Evolutionary conservation across 192 early-diverging fungal species (phyloP).

Genomic region (Coemansia pectinata): DNA sequence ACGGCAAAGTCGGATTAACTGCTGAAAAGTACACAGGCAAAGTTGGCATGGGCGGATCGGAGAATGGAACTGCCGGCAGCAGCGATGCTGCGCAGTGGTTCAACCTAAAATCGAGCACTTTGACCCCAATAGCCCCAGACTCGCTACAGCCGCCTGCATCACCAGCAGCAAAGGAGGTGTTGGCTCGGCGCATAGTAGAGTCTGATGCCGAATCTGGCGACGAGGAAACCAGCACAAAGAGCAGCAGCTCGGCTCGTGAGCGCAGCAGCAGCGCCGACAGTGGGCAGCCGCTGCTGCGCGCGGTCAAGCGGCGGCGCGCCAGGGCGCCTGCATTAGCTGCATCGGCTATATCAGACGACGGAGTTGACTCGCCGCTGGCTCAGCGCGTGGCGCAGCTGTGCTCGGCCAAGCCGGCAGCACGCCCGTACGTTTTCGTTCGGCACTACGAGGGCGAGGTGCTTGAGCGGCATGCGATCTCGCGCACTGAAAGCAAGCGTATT

Average conservation of each 20-base stretch:
- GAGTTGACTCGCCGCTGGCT: no score
- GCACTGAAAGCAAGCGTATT: not conserved
- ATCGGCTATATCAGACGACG: not conserved
- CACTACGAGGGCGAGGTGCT: conserved; percentile 12
- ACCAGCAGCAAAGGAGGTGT: not conserved
- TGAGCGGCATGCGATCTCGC: not conserved
- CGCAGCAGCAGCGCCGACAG: not conserved
- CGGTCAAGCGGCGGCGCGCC: not conserved
- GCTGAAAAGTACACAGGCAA: not conserved
- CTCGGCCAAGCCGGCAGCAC: not conserved
- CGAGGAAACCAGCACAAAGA: not conserved
- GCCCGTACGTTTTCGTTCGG: conserved; percentile 11
- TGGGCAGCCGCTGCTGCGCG: not conserved
- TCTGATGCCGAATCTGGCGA: not conserved
- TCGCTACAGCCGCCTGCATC: not conserved
- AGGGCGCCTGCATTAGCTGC: not conserved
- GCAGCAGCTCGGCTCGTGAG: not conserved
- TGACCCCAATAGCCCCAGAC: not conserved
- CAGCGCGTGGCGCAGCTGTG: not conserved
- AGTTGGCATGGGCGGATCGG: conserved; percentile 10
- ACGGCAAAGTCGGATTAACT: not conserved
- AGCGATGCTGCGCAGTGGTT: conserved; percentile 4
- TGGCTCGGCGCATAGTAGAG: not conserved
- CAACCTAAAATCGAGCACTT: conserved; percentile 19
- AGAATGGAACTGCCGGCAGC: not conserved